Percentiles rank a stretch among this genome's conserved stretches.
Evolutionary conservation across 768 basidiomycete species (phyloP).

Genomic region (Podaxis sp.): DNA sequence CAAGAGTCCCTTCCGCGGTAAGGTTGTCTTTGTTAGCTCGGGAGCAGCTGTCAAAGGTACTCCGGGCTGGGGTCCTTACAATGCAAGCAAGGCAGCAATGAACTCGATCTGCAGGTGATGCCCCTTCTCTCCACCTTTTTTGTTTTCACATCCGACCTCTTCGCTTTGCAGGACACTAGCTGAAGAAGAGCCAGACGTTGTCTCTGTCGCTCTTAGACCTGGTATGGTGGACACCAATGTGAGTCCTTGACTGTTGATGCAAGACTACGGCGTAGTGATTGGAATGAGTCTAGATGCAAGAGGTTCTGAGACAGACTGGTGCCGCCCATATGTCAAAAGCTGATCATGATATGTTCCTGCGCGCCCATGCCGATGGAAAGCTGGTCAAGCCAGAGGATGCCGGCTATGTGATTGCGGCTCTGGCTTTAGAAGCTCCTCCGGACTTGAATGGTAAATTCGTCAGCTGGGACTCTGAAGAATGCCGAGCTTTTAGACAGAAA

Average conservation of each 20-base stretch:
- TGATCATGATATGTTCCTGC: constrained; percentile 58
- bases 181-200: constrained; percentile 76
- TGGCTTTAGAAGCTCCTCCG: constrained; percentile 64
- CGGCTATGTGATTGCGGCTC: constrained; percentile 76
- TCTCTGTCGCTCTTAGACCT: constrained; percentile 77
- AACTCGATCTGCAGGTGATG: constrained; percentile 77
- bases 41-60: constrained; percentile 73
- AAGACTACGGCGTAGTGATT: not conserved
- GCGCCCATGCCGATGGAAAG: constrained; percentile 58
- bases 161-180: constrained; percentile 66
- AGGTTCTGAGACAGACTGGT: constrained; percentile 47
- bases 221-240: constrained; percentile 86
- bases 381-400: constrained; percentile 73
- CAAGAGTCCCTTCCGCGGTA: constrained; percentile 53
- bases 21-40: constrained; percentile 81
- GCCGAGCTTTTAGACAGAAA: constrained; percentile 48
- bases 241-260: constrained; percentile 24
- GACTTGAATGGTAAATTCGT: constrained; percentile 75
- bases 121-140: not conserved
- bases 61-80: constrained; percentile 80
- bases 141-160: not conserved
- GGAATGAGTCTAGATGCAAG: constrained; percentile 67
- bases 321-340: constrained; percentile 49
- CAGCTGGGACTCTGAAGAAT: constrained; percentile 75
- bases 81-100: constrained; percentile 84